phyloP scores from a whole-genome alignment of 331 rosid genomes.

The Malus hybrid region DNA sequence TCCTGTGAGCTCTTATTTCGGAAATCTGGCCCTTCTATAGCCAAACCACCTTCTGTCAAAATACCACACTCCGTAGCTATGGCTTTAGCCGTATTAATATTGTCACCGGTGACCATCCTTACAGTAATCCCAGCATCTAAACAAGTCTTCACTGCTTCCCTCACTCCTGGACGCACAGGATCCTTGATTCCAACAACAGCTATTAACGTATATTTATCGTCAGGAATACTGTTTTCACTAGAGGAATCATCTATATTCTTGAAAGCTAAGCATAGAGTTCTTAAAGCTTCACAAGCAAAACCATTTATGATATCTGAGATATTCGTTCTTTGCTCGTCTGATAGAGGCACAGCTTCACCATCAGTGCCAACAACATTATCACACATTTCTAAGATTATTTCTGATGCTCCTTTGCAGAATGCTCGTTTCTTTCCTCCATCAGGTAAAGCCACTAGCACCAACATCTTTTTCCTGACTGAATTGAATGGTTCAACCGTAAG shows the following conservation, averaged over 20 bases:
- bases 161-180: conserved; percentile 86
- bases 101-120: conserved; percentile 92
- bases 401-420: conserved; percentile 89
- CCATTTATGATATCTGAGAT: conserved; percentile 46
- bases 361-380: conserved; percentile 48
- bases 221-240: conserved; percentile 37
- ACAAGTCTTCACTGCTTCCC: conserved; percentile 76
- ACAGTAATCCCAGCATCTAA: conserved; percentile 71
- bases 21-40: conserved; percentile 90
- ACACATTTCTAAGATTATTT: conserved; percentile 54
- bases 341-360: conserved; percentile 45
- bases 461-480: conserved; percentile 66
- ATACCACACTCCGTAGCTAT: conserved; percentile 94
- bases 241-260: conserved; percentile 39
- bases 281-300: conserved; percentile 66
- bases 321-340: conserved; percentile 38
- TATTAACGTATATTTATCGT: conserved; percentile 49
- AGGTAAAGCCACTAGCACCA: conserved; percentile 59
- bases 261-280: conserved; percentile 74
- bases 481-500: conserved; percentile 76
- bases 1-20: conserved; percentile 46
- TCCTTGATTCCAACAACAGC: conserved; percentile 83
- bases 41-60: conserved; percentile 73
- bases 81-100: conserved; percentile 89
- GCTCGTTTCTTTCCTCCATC: conserved; percentile 37